Conservation (phyloP, 2,329 filamentous ascomycete genomes). For the Botrytis squamosa region DNA sequence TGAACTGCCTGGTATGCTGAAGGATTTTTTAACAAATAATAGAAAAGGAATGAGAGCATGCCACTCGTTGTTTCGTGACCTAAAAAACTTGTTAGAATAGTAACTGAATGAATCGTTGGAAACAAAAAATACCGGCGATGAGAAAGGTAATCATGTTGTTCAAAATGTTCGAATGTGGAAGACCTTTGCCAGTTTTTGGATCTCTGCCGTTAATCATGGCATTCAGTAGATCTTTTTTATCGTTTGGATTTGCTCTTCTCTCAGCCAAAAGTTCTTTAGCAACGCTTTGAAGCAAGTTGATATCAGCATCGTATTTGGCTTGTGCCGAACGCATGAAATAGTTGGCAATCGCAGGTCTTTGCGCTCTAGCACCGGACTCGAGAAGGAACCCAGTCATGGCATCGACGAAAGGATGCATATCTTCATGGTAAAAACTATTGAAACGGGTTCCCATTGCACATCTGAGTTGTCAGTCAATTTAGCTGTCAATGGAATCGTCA, state of each 20-base stretch:
- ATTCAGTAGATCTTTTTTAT: constrained; percentile 65
- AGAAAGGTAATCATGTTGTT: constrained; percentile 73
- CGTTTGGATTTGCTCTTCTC: constrained; percentile 54
- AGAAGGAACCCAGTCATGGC: constrained; percentile 64
- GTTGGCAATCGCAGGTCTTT: constrained; percentile 46
- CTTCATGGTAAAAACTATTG: constrained; percentile 70
- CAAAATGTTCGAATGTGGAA: constrained; percentile 62
- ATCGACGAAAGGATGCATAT: constrained; percentile 67
- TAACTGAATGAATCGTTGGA: constrained; percentile 13
- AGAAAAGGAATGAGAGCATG: constrained; percentile 51
- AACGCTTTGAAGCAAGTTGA: constrained; percentile 43
- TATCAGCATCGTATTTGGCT: constrained; percentile 53
- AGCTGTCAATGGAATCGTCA: not conserved
- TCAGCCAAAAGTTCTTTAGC: constrained; percentile 55
- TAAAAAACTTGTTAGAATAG: constrained; percentile 46
- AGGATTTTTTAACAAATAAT: constrained; percentile 53
- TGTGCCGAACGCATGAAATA: constrained; percentile 48
- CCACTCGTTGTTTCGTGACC: constrained; percentile 68
- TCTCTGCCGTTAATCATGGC: constrained; percentile 69
- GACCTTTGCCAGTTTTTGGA: constrained; percentile 62
- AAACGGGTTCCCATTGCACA: constrained; percentile 76
- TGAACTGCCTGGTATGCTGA: constrained; percentile 48
- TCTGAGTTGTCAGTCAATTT: not conserved
- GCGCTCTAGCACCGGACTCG: constrained; percentile 54
- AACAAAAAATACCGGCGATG: constrained; percentile 44